A percentile compares a stretch with the other conserved stretches of the same genome.
Evolutionary conservation across 192 early-diverging fungal genomes (phyloP).

Genomic region (Endogone sp.): DNA sequence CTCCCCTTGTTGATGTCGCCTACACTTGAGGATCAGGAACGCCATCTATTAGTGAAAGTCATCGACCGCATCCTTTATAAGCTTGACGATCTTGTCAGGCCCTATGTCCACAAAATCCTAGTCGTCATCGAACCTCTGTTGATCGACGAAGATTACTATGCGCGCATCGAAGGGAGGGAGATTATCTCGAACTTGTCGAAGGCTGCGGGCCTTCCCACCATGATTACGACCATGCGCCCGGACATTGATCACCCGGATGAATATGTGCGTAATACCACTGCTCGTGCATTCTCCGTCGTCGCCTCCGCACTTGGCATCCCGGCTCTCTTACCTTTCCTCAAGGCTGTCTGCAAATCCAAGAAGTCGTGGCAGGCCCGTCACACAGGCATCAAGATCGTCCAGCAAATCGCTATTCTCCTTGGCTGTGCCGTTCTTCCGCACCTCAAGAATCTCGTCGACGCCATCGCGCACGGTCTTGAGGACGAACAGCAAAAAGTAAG

Average conservation of each 20-base stretch:
- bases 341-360: slow-evolving; percentile 90
- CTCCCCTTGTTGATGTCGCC: slow-evolving; percentile 95
- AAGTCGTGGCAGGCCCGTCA: slow-evolving; percentile 99
- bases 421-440: slow-evolving; percentile 95
- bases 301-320: slow-evolving; percentile 96
- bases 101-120: slow-evolving; percentile 98
- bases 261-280: slow-evolving; percentile 97
- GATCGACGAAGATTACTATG: slow-evolving; percentile 98
- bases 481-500: slow-evolving; percentile 98
- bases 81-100: slow-evolving; percentile 92
- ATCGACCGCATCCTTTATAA: slow-evolving; percentile 96
- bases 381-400: slow-evolving; percentile 96
- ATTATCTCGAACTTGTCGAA: slow-evolving; percentile 98
- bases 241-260: slow-evolving; percentile 98
- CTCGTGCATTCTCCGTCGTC: slow-evolving; percentile 95
- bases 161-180: slow-evolving; percentile 94
- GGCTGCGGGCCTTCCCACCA: slow-evolving; percentile 94
- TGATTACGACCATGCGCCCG: slow-evolving; percentile 99
- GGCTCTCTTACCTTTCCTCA: slow-evolving; percentile 89
- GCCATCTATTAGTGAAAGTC: slow-evolving; percentile 97
- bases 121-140: slow-evolving; percentile 97
- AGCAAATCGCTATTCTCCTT: slow-evolving; percentile 93
- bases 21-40: slow-evolving; percentile 97
- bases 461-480: slow-evolving; percentile 85
- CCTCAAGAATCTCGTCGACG: slow-evolving; percentile 86